Conservation (phyloP, 108 stramenopile species). For the Cyclotella choctawhatcheeana region DNA sequence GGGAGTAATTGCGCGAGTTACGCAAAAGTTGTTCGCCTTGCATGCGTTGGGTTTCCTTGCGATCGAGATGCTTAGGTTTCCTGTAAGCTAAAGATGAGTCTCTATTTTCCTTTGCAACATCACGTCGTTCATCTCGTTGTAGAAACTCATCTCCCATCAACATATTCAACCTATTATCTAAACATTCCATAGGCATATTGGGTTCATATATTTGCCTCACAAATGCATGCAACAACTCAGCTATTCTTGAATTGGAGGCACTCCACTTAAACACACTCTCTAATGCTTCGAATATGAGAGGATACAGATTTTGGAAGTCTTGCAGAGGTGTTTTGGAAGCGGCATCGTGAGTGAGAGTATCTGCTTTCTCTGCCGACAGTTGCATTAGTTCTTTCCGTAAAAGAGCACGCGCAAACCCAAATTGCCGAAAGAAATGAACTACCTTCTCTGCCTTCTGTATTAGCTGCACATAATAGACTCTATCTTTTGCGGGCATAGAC, state of each 20-base stretch:
- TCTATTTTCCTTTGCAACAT: background rate
- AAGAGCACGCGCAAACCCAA: background rate
- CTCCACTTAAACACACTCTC: background rate
- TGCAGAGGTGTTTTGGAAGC: conserved; percentile 1
- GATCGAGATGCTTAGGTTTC: background rate
- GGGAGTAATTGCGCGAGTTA: background rate
- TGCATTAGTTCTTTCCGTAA: background rate
- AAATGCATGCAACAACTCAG: conserved; percentile 13
- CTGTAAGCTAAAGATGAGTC: background rate
- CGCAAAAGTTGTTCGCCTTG: conserved; percentile 7
- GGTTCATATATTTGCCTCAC: background rate
- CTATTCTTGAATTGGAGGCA: conserved; percentile 11
- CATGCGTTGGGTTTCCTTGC: conserved; percentile 17
- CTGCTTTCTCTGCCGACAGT: background rate
- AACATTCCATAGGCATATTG: conserved; percentile 1
- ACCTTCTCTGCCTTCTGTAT: background rate
- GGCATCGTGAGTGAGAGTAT: background rate
- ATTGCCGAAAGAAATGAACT: background rate
- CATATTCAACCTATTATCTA: background rate
- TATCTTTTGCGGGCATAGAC: background rate
- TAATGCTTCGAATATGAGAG: conserved; percentile 6
- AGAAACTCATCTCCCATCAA: conserved; percentile 6
- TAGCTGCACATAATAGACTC: conserved; percentile 4
- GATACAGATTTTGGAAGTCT: conserved; percentile 4
- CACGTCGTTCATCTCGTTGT: background rate